Conservation (phyloP, 2,329 filamentous ascomycete species). For the Chaetomiaceae sp. region DNA sequence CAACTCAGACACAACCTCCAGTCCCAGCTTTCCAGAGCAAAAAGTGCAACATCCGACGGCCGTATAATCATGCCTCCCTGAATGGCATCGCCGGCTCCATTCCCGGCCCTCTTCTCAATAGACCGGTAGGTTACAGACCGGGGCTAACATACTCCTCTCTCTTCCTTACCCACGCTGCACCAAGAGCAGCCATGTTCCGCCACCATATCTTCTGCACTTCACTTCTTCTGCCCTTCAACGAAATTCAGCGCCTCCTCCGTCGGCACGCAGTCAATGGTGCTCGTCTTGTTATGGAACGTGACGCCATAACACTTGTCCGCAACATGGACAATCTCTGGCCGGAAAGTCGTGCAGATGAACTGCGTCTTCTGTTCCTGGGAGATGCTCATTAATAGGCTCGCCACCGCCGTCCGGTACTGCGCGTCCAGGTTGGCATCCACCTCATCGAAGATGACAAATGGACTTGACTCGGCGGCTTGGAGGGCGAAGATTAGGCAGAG, state of each 20-base stretch:
- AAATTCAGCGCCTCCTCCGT: constrained; percentile 87
- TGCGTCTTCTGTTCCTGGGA: constrained; percentile 64
- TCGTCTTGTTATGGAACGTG: constrained; percentile 89
- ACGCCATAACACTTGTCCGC: constrained; percentile 98
- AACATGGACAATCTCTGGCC: constrained; percentile 91
- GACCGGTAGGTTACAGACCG: too few species aligned
- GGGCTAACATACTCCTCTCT: too few species aligned
- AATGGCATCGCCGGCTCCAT: too few species aligned
- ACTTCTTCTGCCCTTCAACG: constrained; percentile 72
- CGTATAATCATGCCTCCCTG: too few species aligned
- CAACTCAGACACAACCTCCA: too few species aligned
- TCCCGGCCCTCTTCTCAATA: too few species aligned
- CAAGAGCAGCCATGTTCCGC: too few species aligned
- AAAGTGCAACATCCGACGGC: too few species aligned
- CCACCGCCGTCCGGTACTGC: constrained; percentile 94
- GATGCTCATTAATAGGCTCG: constrained; percentile 77
- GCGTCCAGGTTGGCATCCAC: constrained; percentile 98
- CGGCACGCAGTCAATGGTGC: constrained; percentile 84
- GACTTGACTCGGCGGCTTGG: constrained; percentile 92
- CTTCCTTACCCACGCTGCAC: too few species aligned
- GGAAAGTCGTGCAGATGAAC: constrained; percentile 98
- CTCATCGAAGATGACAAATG: constrained; percentile 98
- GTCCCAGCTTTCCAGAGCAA: too few species aligned
- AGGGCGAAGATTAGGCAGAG: constrained; percentile 99
- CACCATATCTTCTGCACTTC: too few species aligned